Evolutionary conservation across 768 basidiomycete genomes (phyloP), one percentile per base, ranked within the genome.

Genomic region (Amanita polypyramis): DNA sequence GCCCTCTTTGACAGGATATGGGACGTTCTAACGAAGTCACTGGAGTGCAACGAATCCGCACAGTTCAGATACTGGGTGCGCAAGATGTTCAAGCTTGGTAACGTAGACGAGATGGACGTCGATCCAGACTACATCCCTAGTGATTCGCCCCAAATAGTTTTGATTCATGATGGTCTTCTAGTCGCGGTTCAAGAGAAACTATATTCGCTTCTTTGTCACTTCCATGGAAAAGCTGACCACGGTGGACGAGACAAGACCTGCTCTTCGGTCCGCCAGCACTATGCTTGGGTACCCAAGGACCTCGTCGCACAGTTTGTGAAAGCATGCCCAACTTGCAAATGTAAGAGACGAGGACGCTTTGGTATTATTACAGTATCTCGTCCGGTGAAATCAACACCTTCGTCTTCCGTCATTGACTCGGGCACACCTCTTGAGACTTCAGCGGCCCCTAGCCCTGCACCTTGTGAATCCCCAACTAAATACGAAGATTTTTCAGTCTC

Each of bases 251-350:
- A 92, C 63, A 85, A 78, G 68, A 92, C 89, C 0, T 77, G 75
- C 49, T 70, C 73, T 2, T 68, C 78, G 48, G 73, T 90, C 33
- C 70, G 82, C 41, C 67, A 76, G 51, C 74, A 76, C 55, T 92
- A 88, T 61, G 81, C 84, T 7, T 90, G 83, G 80, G 76, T 92
- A 21, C 88, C 89, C 12, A 91, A 90, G 64, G 82, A 86, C 57
- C 78, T 92, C 35, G 76, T 89, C 39, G 77, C 83, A 14, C 76
- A 75, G 50, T 92, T 88, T 58, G 80, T 90, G 63, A 80, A 79
- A 62, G 73, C 73, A 20, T 91, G 89, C 57, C 89, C 87, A 11
- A 84, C 85, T 6, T 91, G 89, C 55, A 72, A 67, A 62, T 50
- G 66, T 54, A 73, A 68, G 57, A 72, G 69, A 54, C 66, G 62